Conservation (phyloP, 2,329 filamentous ascomycete genomes). For the Chaetomium sp. region DNA sequence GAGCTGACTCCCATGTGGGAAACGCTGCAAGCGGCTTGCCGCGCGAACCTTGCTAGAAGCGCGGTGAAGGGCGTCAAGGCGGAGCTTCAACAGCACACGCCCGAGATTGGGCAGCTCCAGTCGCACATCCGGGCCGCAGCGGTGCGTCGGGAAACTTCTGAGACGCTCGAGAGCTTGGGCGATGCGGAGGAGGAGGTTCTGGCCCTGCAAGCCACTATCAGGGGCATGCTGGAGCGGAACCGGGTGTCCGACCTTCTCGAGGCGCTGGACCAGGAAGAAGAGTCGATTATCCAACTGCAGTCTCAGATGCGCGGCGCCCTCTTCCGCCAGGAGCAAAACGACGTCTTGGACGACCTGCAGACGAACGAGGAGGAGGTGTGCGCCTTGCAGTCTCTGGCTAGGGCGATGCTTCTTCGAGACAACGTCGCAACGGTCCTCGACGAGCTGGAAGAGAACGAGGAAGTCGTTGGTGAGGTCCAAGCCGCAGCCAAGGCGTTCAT, state of each 20-base stretch:
- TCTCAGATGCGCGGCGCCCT: constrained; percentile 59
- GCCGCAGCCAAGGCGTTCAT: constrained; percentile 65
- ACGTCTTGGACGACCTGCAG: constrained; percentile 63
- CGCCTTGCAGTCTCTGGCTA: constrained; percentile 65
- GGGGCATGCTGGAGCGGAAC: constrained; percentile 55
- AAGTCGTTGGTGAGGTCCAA: constrained; percentile 68
- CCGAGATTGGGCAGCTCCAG: constrained; percentile 44
- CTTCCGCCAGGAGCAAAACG: constrained; percentile 52
- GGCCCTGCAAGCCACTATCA: constrained; percentile 51
- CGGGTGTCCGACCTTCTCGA: constrained; percentile 43
- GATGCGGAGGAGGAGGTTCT: constrained; percentile 41
- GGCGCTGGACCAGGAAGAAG: constrained; percentile 51
- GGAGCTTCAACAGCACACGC: constrained; percentile 41
- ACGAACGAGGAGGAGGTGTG: constrained; percentile 61
- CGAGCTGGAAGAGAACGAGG: constrained; percentile 77
- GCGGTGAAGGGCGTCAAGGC: constrained; percentile 39
- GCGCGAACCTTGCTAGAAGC: constrained; percentile 44
- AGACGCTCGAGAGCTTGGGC: constrained; percentile 42
- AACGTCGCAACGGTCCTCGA: constrained; percentile 67
- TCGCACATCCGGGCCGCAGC: constrained; percentile 48
- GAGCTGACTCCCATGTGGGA: constrained; percentile 45
- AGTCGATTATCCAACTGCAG: constrained; percentile 58
- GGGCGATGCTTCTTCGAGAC: constrained; percentile 72
- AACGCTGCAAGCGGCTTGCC: constrained; percentile 40
- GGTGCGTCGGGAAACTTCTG: constrained; percentile 44